Evolutionary conservation across 768 basidiomycete genomes (phyloP).

Genomic region (Lactarius akahatsu): DNA sequence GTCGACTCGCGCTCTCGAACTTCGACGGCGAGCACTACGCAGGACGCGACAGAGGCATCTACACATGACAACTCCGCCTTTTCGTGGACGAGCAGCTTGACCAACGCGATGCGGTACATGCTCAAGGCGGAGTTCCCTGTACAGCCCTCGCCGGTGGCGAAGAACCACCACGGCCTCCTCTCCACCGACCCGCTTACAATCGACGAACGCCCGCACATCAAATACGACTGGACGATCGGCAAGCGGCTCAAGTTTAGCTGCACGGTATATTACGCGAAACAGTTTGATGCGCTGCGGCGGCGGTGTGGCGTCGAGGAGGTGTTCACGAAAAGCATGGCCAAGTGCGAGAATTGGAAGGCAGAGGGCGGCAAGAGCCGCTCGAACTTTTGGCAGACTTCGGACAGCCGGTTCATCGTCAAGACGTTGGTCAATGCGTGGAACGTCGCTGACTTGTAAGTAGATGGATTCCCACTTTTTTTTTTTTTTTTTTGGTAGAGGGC

Average conservation of each 20-base stretch:
- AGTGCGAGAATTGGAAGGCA: constrained; percentile 66
- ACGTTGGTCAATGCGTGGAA: constrained; percentile 86
- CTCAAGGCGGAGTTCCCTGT: constrained; percentile 41
- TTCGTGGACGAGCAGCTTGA: constrained; percentile 53
- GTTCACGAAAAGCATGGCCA: constrained; percentile 59
- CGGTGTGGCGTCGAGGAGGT: constrained; percentile 63
- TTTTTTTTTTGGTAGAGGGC: too few relatives aligned
- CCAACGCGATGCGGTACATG: constrained; percentile 60
- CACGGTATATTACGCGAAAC: constrained; percentile 78
- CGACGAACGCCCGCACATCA: constrained; percentile 78
- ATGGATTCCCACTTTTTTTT: not conserved
- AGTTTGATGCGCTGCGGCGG: constrained; percentile 67
- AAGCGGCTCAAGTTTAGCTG: constrained; percentile 75
- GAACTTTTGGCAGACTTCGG: constrained; percentile 79
- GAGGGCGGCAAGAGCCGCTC: constrained; percentile 79
- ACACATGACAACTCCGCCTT: constrained; percentile 33
- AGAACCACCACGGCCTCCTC: constrained; percentile 52
- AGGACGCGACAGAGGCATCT: constrained; percentile 9
- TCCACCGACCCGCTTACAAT: constrained; percentile 42
- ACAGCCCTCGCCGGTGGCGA: constrained; percentile 37
- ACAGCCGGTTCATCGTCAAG: constrained; percentile 81
- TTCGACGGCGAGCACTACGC: constrained; percentile 22
- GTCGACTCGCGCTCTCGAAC: constrained; percentile 12
- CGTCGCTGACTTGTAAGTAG: constrained; percentile 73
- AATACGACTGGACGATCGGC: constrained; percentile 78